Conservation (phyloP, 2,329 filamentous ascomycete genomes). For the Claviceps spartinae region DNA sequence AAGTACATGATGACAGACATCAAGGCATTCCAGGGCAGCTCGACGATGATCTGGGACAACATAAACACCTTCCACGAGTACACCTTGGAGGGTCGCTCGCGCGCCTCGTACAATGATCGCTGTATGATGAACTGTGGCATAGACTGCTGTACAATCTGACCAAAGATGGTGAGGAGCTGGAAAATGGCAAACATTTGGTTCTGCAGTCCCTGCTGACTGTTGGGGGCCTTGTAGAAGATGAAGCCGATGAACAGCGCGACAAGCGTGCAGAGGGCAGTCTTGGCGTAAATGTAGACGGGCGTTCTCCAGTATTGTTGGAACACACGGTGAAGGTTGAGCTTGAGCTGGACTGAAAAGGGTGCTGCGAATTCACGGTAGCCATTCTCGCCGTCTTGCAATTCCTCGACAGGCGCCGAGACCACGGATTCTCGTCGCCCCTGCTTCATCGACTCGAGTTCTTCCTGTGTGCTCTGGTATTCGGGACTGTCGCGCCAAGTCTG, state of each 20-base stretch:
- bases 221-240: conserved; percentile 60
- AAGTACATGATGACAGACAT: conserved; percentile 66
- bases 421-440: conserved; percentile 26
- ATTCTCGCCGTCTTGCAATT: conserved; percentile 11
- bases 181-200: conserved; percentile 83
- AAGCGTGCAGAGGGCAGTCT: conserved; percentile 52
- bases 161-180: conserved; percentile 71
- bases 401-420: conserved; percentile 1
- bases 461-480: conserved; percentile 41
- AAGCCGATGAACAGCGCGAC: conserved; percentile 68
- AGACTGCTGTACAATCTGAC: conserved; percentile 63
- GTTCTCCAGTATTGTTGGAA: conserved; percentile 91
- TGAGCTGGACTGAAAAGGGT: conserved; percentile 54
- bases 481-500: conserved; percentile 44
- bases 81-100: conserved; percentile 70
- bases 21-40: conserved; percentile 72
- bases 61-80: conserved; percentile 82
- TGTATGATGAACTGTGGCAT: conserved; percentile 82
- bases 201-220: conserved; percentile 64
- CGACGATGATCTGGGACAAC: conserved; percentile 68
- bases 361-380: conserved; percentile 69
- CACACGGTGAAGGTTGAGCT: conserved; percentile 55
- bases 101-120: conserved; percentile 69
- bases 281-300: conserved; percentile 79
- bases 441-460: conserved; percentile 44